Conservation (phyloP, 768 basidiomycete genomes). For the Trichaptum fuscoviolaceum region DNA sequence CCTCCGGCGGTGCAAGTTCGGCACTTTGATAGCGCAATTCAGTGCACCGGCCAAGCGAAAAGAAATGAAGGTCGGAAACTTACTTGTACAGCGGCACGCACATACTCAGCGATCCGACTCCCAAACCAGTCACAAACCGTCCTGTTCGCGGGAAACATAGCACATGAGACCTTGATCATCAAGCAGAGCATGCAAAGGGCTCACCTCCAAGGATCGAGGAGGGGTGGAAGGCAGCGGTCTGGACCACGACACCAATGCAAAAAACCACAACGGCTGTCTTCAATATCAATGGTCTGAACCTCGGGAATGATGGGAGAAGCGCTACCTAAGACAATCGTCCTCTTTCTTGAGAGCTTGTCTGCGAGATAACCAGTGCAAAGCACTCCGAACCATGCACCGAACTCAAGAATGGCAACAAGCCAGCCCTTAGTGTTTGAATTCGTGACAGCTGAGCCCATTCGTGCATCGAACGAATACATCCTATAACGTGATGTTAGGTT, state of each 20-base stretch:
- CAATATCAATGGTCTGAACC: conserved; percentile 19
- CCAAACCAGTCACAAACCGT: conserved; percentile 74
- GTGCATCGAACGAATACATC: conserved; percentile 13
- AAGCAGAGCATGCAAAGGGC: neutral
- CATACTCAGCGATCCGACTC: conserved; percentile 79
- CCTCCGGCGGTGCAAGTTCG: conserved; percentile 72
- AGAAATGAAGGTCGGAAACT: conserved; percentile 6
- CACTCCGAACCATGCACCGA: conserved; percentile 74
- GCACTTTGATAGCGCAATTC: conserved; percentile 23
- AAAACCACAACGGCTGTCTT: conserved; percentile 50
- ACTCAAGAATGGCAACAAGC: conserved; percentile 69
- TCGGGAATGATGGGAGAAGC: conserved; percentile 8
- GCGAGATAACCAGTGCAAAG: conserved; percentile 68
- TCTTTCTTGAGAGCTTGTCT: conserved; percentile 70
- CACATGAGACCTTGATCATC: neutral
- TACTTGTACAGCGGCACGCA: conserved; percentile 75
- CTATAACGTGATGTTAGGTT: conserved; percentile 34
- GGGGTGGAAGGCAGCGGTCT: conserved; percentile 51
- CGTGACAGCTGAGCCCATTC: conserved; percentile 52
- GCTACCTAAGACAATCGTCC: conserved; percentile 56
- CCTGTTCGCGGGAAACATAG: conserved; percentile 24
- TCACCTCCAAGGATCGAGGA: conserved; percentile 61
- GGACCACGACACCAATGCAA: conserved; percentile 70
- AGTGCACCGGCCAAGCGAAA: conserved; percentile 1
- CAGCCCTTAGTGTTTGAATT: conserved; percentile 57